Base-by-base conservation (phyloP, 805 yeast species). In the Candida krabiensis region DNA sequence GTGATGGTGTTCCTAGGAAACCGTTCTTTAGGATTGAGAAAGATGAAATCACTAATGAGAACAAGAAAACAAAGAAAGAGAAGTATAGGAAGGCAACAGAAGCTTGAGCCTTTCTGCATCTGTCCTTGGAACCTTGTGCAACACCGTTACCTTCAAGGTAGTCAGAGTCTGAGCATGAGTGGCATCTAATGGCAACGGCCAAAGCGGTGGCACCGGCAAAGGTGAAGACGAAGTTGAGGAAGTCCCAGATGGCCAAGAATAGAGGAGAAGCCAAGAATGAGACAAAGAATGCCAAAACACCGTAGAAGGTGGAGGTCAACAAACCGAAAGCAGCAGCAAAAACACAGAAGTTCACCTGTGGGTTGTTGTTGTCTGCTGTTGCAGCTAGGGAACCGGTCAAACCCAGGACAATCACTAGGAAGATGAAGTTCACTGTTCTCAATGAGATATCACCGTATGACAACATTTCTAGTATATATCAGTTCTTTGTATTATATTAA, bases 61-160 rank as follows among this genome's bases (percentile, higher is more conserved):
- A 84, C 49, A 87, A 64, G 64, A 87, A 84, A 62, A 82, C 66
- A 60, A 80, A 78, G 75, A 84, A 80, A 41, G 93, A 75, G 66
- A 93, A 82, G 83, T 79, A 93, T 59, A 85, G 75, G 80, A 86
- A 86, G 36, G 90, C 89, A 53, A 72, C 75, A 14, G 83, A 64
- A 46, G 88, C 88, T 76, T 93, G 98, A 40, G 95, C 89, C 71
- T 87, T 83, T 76, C 97, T 86, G 73, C 99, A 93, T 75, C 98
- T 81, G 58, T 79, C 86, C 16, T 70, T 57, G 29, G 82, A 73
- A 51, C 95, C 95, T 71, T 86, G 87, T 44, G 86, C 66, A 53
- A 86, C 75, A 45, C 64, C 64, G 77, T 91, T 91, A 49, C 53
- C 33, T 52, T 79, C 71, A 50, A 89, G 44, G 74, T 86, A 89